phyloP scores from a whole-genome alignment of 176 grass and related monocot species.

The Zizania latifolia region DNA sequence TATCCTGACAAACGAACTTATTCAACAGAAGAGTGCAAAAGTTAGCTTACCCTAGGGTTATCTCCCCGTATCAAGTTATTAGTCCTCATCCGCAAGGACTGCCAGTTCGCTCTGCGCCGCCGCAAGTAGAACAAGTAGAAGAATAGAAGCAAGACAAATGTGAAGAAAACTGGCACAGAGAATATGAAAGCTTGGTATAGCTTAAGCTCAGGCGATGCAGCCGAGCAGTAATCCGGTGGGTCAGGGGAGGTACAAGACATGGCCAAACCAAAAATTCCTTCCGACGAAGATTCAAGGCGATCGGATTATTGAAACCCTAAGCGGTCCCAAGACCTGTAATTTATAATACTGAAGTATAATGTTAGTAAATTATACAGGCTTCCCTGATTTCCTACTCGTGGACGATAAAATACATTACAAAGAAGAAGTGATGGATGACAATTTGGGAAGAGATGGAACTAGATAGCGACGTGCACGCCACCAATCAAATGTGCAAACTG shows the following conservation, averaged over 20 bases:
- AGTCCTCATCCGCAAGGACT: constrained; percentile 61
- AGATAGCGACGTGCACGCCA: background rate
- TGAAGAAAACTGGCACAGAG: constrained; percentile 88
- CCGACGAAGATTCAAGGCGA: background rate
- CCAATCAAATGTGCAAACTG: background rate
- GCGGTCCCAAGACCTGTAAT: background rate
- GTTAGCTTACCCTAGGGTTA: constrained; percentile 49
- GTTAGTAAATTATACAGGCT: background rate
- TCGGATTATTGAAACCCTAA: background rate
- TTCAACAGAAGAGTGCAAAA: background rate
- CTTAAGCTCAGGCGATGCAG: constrained; percentile 69
- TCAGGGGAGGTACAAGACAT: constrained; percentile 87
- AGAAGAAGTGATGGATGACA: background rate
- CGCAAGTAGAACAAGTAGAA: constrained; percentile 92
- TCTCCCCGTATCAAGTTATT: constrained; percentile 62
- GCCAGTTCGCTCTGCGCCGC: constrained; percentile 78
- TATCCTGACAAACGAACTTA: background rate
- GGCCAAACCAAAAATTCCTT: background rate
- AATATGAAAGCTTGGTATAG: constrained; percentile 95
- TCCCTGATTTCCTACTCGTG: background rate
- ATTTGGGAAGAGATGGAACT: background rate
- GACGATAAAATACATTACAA: background rate
- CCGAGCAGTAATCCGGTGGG: constrained; percentile 67
- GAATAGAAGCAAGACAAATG: constrained; percentile 64
- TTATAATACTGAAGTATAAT: background rate